phyloP scores from a whole-genome alignment of 148 eudicot genomes.

The Heliosperma pusillum region DNA sequence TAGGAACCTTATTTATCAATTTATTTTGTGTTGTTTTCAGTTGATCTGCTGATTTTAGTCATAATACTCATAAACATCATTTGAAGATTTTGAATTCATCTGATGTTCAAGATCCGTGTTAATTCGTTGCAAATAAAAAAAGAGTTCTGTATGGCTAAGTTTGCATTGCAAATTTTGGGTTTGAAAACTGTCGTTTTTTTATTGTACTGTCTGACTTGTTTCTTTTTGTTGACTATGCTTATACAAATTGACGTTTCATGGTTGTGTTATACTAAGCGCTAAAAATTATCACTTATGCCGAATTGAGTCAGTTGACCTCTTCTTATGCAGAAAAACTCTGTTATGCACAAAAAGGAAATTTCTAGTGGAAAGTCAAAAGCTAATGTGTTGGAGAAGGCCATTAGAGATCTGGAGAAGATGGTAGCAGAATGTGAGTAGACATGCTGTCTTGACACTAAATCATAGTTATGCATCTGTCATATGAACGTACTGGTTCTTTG shows the following conservation, averaged over 20 bases:
- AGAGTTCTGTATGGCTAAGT: no score
- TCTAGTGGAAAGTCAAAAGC: constrained; percentile 59
- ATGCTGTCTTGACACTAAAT: constrained; percentile 13
- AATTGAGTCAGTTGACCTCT: not conserved
- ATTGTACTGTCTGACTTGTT: not conserved
- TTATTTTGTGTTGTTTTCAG: not conserved
- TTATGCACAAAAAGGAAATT: constrained; percentile 61
- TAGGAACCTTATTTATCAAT: not conserved
- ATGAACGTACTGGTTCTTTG: not conserved
- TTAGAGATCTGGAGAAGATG: constrained; percentile 85
- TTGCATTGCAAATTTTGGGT: not conserved
- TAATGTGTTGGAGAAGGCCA: constrained; percentile 75
- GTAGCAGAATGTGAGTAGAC: constrained; percentile 84
- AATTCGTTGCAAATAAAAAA: no score
- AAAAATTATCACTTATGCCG: not conserved
- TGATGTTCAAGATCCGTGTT: not conserved
- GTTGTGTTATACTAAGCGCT: not conserved
- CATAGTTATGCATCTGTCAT: constrained; percentile 7
- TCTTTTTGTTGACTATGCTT: not conserved
- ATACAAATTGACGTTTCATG: not conserved
- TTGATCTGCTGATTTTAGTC: not conserved
- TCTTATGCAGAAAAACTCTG: constrained; percentile 52
- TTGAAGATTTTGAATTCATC: not conserved
- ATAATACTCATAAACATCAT: not conserved
- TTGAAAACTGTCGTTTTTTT: not conserved